Conservation (phyloP, 177 flowering plant genomes). For the Vitis hybrid region DNA sequence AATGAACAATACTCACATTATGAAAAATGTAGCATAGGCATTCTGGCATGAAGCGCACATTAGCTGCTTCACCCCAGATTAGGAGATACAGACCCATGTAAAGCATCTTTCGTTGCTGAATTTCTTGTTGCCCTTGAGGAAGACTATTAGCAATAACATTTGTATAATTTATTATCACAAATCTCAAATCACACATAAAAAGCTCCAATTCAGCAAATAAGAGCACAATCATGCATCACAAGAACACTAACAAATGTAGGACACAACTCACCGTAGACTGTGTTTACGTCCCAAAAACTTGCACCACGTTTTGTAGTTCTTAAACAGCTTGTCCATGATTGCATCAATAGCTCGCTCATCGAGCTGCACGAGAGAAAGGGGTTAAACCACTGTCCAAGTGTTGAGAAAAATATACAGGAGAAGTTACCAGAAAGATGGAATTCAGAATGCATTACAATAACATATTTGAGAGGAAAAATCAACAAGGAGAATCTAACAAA, state of each 20-base stretch:
- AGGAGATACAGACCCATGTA: constrained; percentile 98
- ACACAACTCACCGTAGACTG: constrained; percentile 72
- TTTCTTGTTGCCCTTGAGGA: constrained; percentile 83
- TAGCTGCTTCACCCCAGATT: constrained; percentile 99
- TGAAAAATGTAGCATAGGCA: constrained; percentile 97
- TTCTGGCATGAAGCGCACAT: constrained; percentile 98
- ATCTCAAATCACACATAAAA: background rate
- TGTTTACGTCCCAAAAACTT: constrained; percentile 92
- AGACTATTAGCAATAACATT: constrained; percentile 44
- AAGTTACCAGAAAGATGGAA: background rate
- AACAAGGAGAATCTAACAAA: too few relatives aligned
- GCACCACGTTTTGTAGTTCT: constrained; percentile 98
- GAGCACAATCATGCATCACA: background rate
- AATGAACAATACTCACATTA: constrained; percentile 56
- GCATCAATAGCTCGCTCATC: constrained; percentile 95
- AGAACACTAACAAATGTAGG: background rate
- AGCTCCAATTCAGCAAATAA: background rate
- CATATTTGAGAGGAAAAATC: too few relatives aligned
- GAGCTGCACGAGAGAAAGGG: constrained; percentile 50
- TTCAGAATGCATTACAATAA: background rate
- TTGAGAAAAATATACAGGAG: background rate
- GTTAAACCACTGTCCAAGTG: constrained; percentile 3
- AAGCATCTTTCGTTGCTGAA: constrained; percentile 88
- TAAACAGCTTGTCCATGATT: constrained; percentile 84
- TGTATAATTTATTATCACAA: background rate